A percentile compares a stretch with the other conserved stretches of the same genome.
Conservation (phyloP, 2,329 filamentous ascomycete genomes). For the Colletotrichum godetiae region DNA sequence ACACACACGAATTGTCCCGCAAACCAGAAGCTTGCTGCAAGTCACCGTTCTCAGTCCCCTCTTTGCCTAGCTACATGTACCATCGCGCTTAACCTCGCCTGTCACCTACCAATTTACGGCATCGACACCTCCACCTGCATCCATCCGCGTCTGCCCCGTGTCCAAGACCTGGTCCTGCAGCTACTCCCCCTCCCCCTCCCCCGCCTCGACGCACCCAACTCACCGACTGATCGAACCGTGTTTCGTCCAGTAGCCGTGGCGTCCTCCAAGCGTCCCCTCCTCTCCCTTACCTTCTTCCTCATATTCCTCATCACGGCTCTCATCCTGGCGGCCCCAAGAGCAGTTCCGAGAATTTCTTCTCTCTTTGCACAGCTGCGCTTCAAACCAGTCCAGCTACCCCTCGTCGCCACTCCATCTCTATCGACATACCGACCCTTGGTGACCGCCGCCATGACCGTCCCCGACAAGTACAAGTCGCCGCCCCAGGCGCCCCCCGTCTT, state of each 20-base stretch:
- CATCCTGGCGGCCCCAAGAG: constrained; percentile 76
- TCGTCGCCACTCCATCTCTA: constrained; percentile 40
- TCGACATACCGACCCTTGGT: constrained; percentile 47
- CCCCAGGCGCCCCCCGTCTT: constrained; percentile 84
- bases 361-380: constrained; percentile 67
- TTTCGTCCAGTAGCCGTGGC: constrained; percentile 50
- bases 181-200: constrained; percentile 23
- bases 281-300: constrained; percentile 61
- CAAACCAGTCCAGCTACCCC: constrained; percentile 44
- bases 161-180: constrained; percentile 23
- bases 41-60: constrained; percentile 22
- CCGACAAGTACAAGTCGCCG: constrained; percentile 75
- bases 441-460: constrained; percentile 67
- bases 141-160: neutral
- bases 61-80: neutral
- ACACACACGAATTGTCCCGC: neutral
- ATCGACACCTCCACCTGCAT: neutral
- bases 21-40: constrained; percentile 3
- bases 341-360: constrained; percentile 67
- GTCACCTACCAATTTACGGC: neutral
- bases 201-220: constrained; percentile 27
- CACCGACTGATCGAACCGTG: constrained; percentile 21
- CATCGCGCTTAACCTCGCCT: neutral
- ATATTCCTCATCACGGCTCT: constrained; percentile 66
- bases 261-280: constrained; percentile 45